Evolutionary conservation across 257 asterid genomes (phyloP).

Genomic region (Agastache rugosa): DNA sequence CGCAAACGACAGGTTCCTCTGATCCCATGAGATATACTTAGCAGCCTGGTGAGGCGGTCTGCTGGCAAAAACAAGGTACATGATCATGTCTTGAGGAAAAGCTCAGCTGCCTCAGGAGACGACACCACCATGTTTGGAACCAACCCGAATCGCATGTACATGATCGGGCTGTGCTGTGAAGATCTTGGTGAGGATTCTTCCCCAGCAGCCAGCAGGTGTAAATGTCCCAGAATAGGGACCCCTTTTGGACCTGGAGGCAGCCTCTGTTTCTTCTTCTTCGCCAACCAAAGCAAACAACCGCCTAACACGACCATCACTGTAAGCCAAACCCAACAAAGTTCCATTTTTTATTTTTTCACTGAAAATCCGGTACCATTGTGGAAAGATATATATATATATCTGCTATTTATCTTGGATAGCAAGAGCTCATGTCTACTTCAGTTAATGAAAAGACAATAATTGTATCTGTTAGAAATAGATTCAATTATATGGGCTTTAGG

Average conservation of each 20-base stretch:
- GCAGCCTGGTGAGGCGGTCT: conserved; percentile 61
- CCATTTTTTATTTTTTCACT: conserved; percentile 18
- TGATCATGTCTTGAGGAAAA: conserved; percentile 53
- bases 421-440: neutral
- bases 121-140: conserved; percentile 50
- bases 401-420: conserved; percentile 1
- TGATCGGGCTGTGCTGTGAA: conserved; percentile 55
- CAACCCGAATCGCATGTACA: conserved; percentile 53
- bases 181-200: conserved; percentile 56
- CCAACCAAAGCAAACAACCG: neutral
- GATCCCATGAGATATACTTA: conserved; percentile 48
- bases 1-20: conserved; percentile 47
- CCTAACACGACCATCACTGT: conserved; percentile 14
- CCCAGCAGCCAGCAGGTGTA: conserved; percentile 61
- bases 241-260: conserved; percentile 62
- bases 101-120: conserved; percentile 57
- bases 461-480: too few species aligned
- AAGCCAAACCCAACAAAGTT: conserved; percentile 30
- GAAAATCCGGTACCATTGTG: neutral
- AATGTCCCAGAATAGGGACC: conserved; percentile 59
- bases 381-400: neutral
- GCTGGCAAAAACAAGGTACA: conserved; percentile 53
- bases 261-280: conserved; percentile 18
- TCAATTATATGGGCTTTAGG: too few species aligned
- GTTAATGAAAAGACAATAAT: neutral